Base-by-base conservation (phyloP, 441 rosid species). In the Populus hybrid region DNA sequence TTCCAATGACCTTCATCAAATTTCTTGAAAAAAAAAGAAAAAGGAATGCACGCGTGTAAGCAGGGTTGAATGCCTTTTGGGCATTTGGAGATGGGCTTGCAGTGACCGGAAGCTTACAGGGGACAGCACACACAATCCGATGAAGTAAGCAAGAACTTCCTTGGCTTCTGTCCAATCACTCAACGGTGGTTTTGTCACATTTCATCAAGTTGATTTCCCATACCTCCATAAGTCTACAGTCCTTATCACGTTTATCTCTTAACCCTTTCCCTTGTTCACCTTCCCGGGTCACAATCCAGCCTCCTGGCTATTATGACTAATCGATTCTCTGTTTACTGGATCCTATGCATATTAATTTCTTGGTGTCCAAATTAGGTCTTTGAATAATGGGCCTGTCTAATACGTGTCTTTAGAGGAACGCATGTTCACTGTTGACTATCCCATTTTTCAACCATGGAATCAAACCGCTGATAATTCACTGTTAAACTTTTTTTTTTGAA, bases 161-260 rank as follows among this genome's bases (percentile, higher is more conserved):
- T 71, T 31, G 31, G 56, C 64, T 53, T 53, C 53, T 23, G 35
- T 74, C 3, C 71, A 1, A 14, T 53, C 16, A 50, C 10, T 69
- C 9, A 8, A 8, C 35, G 61, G 0, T 63, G 23, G 36, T 18
- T 59, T 73, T 67, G 66, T 63, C 66, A 63, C 26, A n/a, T n/a
- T 63, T 24, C 26, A 20, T 63, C 66, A 63, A 21, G 28, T 63
- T 64, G 36, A 20, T 68, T 16, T 65, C 36, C 69, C 69, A 24
- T 28, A 20, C 12, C 18, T 23, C 68, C 45, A 68, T 56, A 40
- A 42, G 68, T 42, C 64, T 35, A 5, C 21, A 56, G 78, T 78
- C 76, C 70, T 24, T 65, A 2, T 80, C 80, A 61, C 74, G 33
- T 79, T 73, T 75, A 76, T 72, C 29, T 69, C 8, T 28, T 16